A percentile compares a stretch with the other conserved stretches of the same genome.
Evolutionary conservation across 1,284 basidiomycete genomes (phyloP).

Genomic region (Leccinum ponderosum): DNA sequence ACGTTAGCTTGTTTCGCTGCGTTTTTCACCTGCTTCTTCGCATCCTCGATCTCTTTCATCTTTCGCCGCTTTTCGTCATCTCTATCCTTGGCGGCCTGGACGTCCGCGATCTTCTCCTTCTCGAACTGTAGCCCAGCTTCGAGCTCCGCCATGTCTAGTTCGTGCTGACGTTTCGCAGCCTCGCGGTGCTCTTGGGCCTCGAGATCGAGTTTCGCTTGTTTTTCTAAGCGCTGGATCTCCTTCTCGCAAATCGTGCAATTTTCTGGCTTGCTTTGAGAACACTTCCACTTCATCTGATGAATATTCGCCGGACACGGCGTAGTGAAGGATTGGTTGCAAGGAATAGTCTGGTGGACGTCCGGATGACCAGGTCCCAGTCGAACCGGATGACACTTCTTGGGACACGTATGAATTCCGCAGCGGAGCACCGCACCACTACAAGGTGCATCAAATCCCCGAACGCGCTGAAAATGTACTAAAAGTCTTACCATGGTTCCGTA

Average conservation of each 20-base stretch:
- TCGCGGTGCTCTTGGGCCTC: slow-evolving; percentile 35
- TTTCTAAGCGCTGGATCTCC: slow-evolving; percentile 29
- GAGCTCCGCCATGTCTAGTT: slow-evolving; percentile 23
- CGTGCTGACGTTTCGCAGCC: slow-evolving; percentile 31
- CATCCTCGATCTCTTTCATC: slow-evolving; percentile 33
- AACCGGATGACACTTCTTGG: slow-evolving; percentile 51
- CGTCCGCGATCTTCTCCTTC: slow-evolving; percentile 24
- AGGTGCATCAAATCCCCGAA: not conserved
- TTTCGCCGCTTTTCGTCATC: slow-evolving; percentile 31
- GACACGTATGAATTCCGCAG: slow-evolving; percentile 50
- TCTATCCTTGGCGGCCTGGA: slow-evolving; percentile 29
- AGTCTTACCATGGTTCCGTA: slow-evolving; percentile 50
- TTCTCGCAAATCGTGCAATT: slow-evolving; percentile 35
- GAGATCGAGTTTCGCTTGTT: slow-evolving; percentile 31
- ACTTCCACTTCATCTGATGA: slow-evolving; percentile 33
- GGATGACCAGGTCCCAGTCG: slow-evolving; percentile 28
- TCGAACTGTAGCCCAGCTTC: slow-evolving; percentile 32
- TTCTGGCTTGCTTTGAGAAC: slow-evolving; percentile 30
- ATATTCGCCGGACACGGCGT: slow-evolving; percentile 18
- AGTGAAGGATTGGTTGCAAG: slow-evolving; percentile 38
- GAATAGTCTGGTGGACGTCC: slow-evolving; percentile 47
- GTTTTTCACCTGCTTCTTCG: slow-evolving; percentile 12
- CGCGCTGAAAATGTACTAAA: not conserved
- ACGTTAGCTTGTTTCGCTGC: slow-evolving; percentile 9
- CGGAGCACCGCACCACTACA: slow-evolving; percentile 43